These are phyloP conservation scores for Linnemannia hyalina DNA, from an alignment of 192 early-diverging fungal genomes.

Conservation along the genomic window DNA sequence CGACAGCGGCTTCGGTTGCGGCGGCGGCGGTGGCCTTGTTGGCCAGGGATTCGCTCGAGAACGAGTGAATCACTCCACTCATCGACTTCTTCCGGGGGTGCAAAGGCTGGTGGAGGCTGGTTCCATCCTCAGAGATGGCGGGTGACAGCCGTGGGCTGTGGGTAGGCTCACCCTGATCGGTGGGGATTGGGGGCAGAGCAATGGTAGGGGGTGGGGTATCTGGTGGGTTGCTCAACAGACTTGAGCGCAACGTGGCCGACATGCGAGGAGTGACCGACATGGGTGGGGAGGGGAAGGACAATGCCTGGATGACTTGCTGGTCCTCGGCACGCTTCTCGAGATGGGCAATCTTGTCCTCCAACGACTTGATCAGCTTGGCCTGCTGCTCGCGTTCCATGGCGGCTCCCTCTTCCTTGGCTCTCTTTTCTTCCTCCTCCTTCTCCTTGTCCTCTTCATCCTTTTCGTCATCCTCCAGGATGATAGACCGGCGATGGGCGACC, in stretches of 20 bases:
- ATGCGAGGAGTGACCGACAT: constrained; percentile 18
- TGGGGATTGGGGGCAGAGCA: constrained; percentile 46
- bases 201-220: constrained; percentile 50
- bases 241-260: constrained; percentile 39
- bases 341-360: constrained; percentile 51
- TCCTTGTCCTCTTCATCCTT: not conserved
- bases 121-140: constrained; percentile 8
- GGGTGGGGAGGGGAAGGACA: constrained; percentile 41
- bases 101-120: not conserved
- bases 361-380: constrained; percentile 40
- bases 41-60: constrained; percentile 22
- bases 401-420: not conserved
- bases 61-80: not conserved
- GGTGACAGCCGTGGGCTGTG: constrained; percentile 17
- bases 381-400: constrained; percentile 33
- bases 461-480: not conserved
- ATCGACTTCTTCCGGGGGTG: constrained; percentile 33
- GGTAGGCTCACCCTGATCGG: not conserved
- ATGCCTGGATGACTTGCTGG: not conserved
- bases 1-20: constrained; percentile 50
- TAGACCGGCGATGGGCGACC: constrained; percentile 16
- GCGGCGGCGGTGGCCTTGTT: constrained; percentile 23
- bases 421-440: not conserved
- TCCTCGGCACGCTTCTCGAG: constrained; percentile 37
- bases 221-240: constrained; percentile 41